Evolutionary conservation across 371 early-diverging fungal species (phyloP), one percentile per base, ranked within the genome.

Genomic region (Chytridium lagenaria): DNA sequence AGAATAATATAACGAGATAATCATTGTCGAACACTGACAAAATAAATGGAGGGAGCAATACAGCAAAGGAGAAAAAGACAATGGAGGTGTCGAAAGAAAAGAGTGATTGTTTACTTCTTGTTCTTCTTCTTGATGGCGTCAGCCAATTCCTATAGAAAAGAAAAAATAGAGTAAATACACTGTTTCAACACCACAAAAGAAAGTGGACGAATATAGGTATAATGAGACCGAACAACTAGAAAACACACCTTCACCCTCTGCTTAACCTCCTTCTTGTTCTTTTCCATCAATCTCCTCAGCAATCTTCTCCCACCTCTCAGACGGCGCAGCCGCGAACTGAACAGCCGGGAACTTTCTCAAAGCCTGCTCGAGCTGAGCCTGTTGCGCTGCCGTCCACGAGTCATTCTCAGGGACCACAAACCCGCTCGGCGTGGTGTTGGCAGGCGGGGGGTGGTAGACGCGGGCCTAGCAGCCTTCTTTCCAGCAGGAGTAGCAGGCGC

Each of bases 271-370:
- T 83, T 83, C 64, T 72, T 73, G 67, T 16, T 75, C 76, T n/a
- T 78, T 79, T 19, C 84, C 84, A 1, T 59, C 55, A 40, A 83
- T 63, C 66, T 78, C 79, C 38, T 34, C 68, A 26, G 86, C 84
- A 66, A 86, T 82, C 68, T 77, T 77, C 71, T 82, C 81, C 86
- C 86, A 86, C 23, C 86, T 74, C 61, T 84, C 85, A 34, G 75
- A 71, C 1, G 86, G 86, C 22, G 66, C 72, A 0, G 70, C 72
- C 0, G 68, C 52, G 67, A 81, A 84, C 66, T 57, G 61, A 10
- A 72, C 22, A 1, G 85, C 85, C 0, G 85, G 81, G 79, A 68
- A 83, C 78, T 84, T 76, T 23, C 79, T 66, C 72, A 86, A 61
- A 0, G 79, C 84, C 1, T 61, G 68, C 67, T 86, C 86, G 3